These are phyloP conservation scores for Tuber umbilicatum DNA, from an alignment of 495 filamentous ascomycete species.

Conservation along the genomic window DNA sequence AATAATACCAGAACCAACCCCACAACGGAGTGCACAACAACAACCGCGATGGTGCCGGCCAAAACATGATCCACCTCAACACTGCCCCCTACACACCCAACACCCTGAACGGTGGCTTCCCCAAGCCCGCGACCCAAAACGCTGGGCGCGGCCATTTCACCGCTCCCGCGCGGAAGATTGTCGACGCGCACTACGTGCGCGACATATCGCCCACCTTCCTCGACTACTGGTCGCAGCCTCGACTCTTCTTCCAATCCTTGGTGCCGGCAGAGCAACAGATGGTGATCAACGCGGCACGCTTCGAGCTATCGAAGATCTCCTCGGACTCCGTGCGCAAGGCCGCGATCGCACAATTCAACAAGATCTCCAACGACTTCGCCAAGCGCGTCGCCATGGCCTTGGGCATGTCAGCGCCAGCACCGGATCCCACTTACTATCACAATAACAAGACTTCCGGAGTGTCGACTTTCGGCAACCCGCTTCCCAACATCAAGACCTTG, in stretches of 20 bases:
- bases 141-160: slow-evolving; percentile 68
- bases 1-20: slow-evolving; percentile 52
- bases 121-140: slow-evolving; percentile 64
- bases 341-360: slow-evolving; percentile 64
- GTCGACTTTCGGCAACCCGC: slow-evolving; percentile 52
- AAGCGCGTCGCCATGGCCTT: slow-evolving; percentile 59
- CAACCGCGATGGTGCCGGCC: slow-evolving; percentile 58
- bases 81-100: slow-evolving; percentile 56
- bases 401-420: slow-evolving; percentile 52
- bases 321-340: slow-evolving; percentile 55
- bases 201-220: slow-evolving; percentile 58
- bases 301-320: slow-evolving; percentile 59
- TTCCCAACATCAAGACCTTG: slow-evolving; percentile 57
- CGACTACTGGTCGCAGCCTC: slow-evolving; percentile 70
- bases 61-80: slow-evolving; percentile 53
- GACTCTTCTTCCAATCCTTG: slow-evolving; percentile 73
- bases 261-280: slow-evolving; percentile 65
- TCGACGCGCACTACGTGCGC: slow-evolving; percentile 54
- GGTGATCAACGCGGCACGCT: slow-evolving; percentile 69
- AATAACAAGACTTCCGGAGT: slow-evolving; percentile 60
- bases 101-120: slow-evolving; percentile 59
- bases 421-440: slow-evolving; percentile 63
- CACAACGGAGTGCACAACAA: slow-evolving; percentile 62
- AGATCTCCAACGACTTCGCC: slow-evolving; percentile 62
- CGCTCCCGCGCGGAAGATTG: slow-evolving; percentile 51